Evolutionary conservation across 345 rosid genomes (phyloP).

Genomic region (Physaria fendleri): DNA sequence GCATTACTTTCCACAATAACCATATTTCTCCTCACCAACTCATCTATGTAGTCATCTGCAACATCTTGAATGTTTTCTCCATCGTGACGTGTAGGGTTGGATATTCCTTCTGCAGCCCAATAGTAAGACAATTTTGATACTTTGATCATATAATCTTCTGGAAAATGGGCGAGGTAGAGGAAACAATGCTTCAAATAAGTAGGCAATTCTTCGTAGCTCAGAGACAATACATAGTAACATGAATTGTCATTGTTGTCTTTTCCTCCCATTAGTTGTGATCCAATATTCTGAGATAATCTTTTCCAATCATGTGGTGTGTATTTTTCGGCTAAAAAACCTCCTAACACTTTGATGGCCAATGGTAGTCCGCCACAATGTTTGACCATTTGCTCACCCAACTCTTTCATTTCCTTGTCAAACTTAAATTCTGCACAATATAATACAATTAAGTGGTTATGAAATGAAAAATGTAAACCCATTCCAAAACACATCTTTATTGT

Average conservation of each 20-base stretch:
- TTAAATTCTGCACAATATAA: not conserved
- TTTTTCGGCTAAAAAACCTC: not conserved
- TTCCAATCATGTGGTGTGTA: not conserved
- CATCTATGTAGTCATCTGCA: conserved; percentile 17
- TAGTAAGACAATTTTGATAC: conserved; percentile 7
- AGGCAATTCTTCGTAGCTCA: conserved; percentile 7
- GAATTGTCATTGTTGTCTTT: not conserved
- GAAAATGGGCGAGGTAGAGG: conserved; percentile 6
- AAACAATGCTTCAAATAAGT: not conserved
- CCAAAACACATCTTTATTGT: too few relatives aligned
- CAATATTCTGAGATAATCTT: not conserved
- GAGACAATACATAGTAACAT: not conserved
- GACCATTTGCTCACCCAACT: not conserved
- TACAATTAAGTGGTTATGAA: too few relatives aligned
- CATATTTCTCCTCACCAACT: conserved; percentile 27
- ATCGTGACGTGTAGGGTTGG: not conserved
- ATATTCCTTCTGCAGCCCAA: conserved; percentile 40
- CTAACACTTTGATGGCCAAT: not conserved
- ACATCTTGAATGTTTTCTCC: conserved; percentile 15
- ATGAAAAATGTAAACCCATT: too few relatives aligned
- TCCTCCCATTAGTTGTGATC: not conserved
- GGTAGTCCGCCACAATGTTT: conserved; percentile 4
- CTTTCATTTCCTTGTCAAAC: not conserved
- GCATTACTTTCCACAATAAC: conserved; percentile 9
- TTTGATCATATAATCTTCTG: conserved; percentile 25